Evolutionary conservation across 192 early-diverging fungal species (phyloP).

Genomic region (Backusella tuberculispora): DNA sequence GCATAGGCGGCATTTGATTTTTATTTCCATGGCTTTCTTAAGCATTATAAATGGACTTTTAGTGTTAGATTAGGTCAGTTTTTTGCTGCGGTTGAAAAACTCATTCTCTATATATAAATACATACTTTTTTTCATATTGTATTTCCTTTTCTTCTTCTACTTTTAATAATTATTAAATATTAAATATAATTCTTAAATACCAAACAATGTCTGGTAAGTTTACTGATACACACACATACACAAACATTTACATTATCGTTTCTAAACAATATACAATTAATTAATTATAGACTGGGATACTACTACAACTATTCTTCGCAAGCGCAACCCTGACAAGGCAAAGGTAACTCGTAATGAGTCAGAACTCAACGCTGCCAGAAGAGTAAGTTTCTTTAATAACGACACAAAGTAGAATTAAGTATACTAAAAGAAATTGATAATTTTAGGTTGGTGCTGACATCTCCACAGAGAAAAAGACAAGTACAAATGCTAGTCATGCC

Average conservation of each 20-base stretch:
- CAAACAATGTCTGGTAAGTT: conserved; percentile 10
- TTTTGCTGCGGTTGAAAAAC: neutral
- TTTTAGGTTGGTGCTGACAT: conserved; percentile 61
- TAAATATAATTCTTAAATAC: neutral
- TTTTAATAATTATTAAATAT: neutral
- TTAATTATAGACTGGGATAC: conserved; percentile 65
- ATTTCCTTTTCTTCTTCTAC: neutral
- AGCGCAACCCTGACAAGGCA: conserved; percentile 62
- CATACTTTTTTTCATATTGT: neutral
- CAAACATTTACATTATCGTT: neutral
- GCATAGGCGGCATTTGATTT: too few relatives aligned
- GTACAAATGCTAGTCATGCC: conserved; percentile 62
- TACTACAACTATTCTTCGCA: conserved; percentile 75
- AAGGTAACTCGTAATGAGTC: conserved; percentile 62
- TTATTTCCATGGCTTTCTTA: neutral
- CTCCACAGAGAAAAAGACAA: conserved; percentile 73
- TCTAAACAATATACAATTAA: too few relatives aligned
- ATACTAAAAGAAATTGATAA: neutral
- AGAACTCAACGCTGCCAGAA: conserved; percentile 76
- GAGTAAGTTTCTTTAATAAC: conserved; percentile 41
- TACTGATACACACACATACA: neutral
- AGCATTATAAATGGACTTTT: neutral
- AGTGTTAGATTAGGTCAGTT: too few relatives aligned
- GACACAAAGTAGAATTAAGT: neutral
- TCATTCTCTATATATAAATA: neutral